Percentiles rank a stretch among this genome's conserved stretches.
These are phyloP conservation scores for Maudiozyma humilis DNA, from an alignment of 1,139 yeast species.

Conservation along the genomic window DNA sequence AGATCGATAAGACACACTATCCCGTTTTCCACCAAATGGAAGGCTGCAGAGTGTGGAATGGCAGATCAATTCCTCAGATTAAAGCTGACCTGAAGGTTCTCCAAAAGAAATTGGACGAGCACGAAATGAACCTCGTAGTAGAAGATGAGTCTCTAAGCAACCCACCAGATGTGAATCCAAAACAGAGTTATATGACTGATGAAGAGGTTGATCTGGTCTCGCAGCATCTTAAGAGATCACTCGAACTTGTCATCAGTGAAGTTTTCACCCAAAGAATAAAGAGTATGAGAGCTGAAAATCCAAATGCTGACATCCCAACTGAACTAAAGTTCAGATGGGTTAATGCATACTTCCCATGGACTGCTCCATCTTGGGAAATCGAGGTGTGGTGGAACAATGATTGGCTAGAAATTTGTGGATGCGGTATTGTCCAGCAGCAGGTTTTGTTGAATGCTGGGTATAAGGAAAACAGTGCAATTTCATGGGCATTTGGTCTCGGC, in stretches of 20 bases:
- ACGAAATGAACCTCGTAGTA: slow-evolving; percentile 52
- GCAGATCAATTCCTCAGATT: slow-evolving; percentile 30
- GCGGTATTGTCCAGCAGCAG: slow-evolving; percentile 80
- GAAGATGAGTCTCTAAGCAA: slow-evolving; percentile 48
- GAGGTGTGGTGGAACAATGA: slow-evolving; percentile 99
- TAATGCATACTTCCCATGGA: slow-evolving; percentile 96
- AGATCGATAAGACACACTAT: slow-evolving; percentile 90
- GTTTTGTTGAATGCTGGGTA: slow-evolving; percentile 70
- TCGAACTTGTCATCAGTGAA: slow-evolving; percentile 74
- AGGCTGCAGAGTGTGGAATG: slow-evolving; percentile 84
- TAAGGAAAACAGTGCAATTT: slow-evolving; percentile 47
- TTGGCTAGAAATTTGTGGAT: slow-evolving; percentile 96
- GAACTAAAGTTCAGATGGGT: slow-evolving; percentile 91
- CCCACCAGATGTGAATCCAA: slow-evolving; percentile 51
- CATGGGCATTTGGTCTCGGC: slow-evolving; percentile 98
- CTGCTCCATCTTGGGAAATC: slow-evolving; percentile 96
- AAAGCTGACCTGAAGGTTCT: slow-evolving; percentile 33
- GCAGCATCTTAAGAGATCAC: slow-evolving; percentile 72
- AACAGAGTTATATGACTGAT: slow-evolving; percentile 66
- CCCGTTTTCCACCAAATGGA: slow-evolving; percentile 98
- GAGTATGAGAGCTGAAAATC: slow-evolving; percentile 48
- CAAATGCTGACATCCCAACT: slow-evolving; percentile 32
- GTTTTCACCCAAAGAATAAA: slow-evolving; percentile 65
- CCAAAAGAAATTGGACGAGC: slow-evolving; percentile 24
- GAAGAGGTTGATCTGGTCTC: slow-evolving; percentile 62